Evolutionary conservation across 2,329 filamentous ascomycete genomes (phyloP).

Genomic region (Paecilomyces variotii): DNA sequence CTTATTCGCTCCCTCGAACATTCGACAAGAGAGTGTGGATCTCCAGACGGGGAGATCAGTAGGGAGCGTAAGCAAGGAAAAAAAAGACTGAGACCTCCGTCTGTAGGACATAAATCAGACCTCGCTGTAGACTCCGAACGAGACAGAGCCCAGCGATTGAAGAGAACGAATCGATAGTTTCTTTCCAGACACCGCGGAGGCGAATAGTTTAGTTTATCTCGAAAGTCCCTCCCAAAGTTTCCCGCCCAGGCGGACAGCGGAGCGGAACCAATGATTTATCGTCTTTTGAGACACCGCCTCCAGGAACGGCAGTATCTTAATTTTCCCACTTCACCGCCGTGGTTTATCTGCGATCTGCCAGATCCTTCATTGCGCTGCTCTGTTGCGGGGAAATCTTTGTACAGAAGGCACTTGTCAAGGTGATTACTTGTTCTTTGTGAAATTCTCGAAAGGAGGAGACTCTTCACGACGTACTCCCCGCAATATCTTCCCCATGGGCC

Average conservation of each 20-base stretch:
- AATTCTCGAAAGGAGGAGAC: background rate
- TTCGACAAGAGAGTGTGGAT: conserved; percentile 3
- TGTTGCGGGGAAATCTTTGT: background rate
- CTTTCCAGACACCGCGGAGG: background rate
- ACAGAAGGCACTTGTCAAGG: background rate
- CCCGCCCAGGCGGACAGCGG: background rate
- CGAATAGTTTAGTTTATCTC: background rate
- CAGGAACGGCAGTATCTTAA: conserved; percentile 18
- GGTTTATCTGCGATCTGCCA: background rate
- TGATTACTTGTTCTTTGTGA: background rate
- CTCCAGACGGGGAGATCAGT: background rate
- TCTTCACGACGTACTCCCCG: background rate
- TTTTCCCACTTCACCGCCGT: conserved; percentile 7
- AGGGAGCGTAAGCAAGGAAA: conserved; percentile 1
- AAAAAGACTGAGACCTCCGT: background rate
- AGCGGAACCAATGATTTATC: conserved; percentile 11
- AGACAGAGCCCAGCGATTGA: background rate
- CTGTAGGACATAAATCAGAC: background rate
- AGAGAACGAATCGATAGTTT: background rate
- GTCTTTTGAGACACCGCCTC: conserved; percentile 14
- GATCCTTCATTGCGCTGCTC: background rate
- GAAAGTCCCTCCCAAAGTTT: background rate
- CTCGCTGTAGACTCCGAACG: background rate
- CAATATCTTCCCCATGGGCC: conserved; percentile 19
- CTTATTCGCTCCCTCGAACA: conserved; percentile 8